A percentile compares a stretch with the other conserved stretches of the same genome.
phyloP scores from a whole-genome alignment of 371 early-diverging fungal species.

The Zychaea mexicana region DNA sequence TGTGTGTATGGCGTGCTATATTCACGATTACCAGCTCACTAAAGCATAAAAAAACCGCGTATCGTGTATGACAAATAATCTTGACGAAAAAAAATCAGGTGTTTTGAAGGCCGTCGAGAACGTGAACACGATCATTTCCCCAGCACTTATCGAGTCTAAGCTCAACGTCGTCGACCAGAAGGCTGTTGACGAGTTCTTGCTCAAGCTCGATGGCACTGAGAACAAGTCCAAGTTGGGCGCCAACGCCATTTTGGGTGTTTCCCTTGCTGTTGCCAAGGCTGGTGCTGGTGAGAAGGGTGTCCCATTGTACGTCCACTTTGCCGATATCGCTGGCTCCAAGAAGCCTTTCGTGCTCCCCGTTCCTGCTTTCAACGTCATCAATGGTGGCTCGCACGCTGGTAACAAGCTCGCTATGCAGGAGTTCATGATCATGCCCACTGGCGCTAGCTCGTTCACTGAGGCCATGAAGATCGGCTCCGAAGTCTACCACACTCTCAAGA shows the following conservation, averaged over 20 bases:
- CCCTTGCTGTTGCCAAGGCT: conserved; percentile 95
- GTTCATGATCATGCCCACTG: conserved; percentile 99
- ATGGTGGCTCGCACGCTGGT: conserved; percentile 99
- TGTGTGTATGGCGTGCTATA: not conserved
- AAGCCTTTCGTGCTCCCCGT: conserved; percentile 94
- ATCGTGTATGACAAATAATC: not conserved
- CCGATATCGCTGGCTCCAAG: conserved; percentile 82
- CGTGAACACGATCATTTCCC: conserved; percentile 89
- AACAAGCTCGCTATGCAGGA: conserved; percentile 99
- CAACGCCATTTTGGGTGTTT: conserved; percentile 99
- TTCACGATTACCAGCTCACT: too few relatives aligned
- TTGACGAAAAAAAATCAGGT: conserved; percentile 43
- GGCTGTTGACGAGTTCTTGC: conserved; percentile 91
- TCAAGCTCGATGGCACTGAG: conserved; percentile 91
- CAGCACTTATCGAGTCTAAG: conserved; percentile 76
- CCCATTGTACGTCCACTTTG: conserved; percentile 93
- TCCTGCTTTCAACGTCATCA: conserved; percentile 99
- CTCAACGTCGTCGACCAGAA: conserved; percentile 86
- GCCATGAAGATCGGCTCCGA: conserved; percentile 98
- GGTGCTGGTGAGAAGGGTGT: conserved; percentile 93
- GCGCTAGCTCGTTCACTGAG: conserved; percentile 91
- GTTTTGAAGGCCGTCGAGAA: conserved; percentile 93
- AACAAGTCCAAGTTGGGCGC: conserved; percentile 98
- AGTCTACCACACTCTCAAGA: conserved; percentile 96
- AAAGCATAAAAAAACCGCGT: too few relatives aligned